These are phyloP conservation scores for Pythium folliculosum DNA, from an alignment of 352 stramenopile species.

Conservation along the genomic window DNA sequence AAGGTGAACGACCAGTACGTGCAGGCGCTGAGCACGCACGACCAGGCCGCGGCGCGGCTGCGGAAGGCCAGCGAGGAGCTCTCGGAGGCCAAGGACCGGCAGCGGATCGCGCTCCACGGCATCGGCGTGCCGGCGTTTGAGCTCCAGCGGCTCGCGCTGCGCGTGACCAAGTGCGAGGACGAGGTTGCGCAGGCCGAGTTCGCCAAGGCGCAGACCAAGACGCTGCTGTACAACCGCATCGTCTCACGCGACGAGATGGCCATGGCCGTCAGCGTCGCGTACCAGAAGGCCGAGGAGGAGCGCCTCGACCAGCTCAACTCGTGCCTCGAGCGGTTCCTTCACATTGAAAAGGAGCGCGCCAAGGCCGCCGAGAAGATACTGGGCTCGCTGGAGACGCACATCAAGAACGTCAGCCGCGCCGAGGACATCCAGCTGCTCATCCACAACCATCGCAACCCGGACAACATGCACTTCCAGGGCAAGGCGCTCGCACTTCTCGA, in stretches of 20 bases:
- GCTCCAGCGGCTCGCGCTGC: conserved; percentile 65
- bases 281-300: conserved; percentile 86
- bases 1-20: conserved; percentile 78
- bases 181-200: conserved; percentile 62
- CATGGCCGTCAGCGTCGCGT: conserved; percentile 88
- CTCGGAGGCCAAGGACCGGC: conserved; percentile 52
- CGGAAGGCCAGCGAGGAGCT: conserved; percentile 48
- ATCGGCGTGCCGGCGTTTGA: conserved; percentile 86
- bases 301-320: conserved; percentile 73
- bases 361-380: conserved; percentile 68
- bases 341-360: conserved; percentile 77
- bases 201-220: conserved; percentile 65
- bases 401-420: conserved; percentile 60
- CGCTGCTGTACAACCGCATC: conserved; percentile 77
- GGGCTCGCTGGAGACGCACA: conserved; percentile 51
- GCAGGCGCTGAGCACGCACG: conserved; percentile 40
- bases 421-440: conserved; percentile 87
- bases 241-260: conserved; percentile 86
- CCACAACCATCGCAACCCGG: conserved; percentile 78
- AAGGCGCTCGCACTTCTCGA: conserved; percentile 85
- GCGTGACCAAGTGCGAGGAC: conserved; percentile 62
- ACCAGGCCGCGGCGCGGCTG: conserved; percentile 38
- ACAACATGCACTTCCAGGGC: conserved; percentile 89
- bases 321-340: conserved; percentile 68
- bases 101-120: conserved; percentile 68